Evolutionary conservation across 192 early-diverging fungal species (phyloP), one percentile per base, ranked within the genome.

Genomic region (Phlyctochytrium bullatum): DNA sequence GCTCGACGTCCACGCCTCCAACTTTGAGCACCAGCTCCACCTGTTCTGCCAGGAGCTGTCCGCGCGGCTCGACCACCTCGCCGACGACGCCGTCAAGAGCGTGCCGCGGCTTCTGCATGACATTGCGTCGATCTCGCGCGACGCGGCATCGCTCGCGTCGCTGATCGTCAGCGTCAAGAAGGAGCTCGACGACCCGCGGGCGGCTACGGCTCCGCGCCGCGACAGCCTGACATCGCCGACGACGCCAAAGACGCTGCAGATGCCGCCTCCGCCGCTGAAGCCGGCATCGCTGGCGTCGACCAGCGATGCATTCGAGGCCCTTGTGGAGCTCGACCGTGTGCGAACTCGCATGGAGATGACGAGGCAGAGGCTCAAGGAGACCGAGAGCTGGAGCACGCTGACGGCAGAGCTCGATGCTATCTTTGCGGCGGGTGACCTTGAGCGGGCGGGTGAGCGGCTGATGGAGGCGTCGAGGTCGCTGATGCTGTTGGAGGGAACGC

Each of bases 341-440:
- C 80, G 89, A 25, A 77, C 75, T 3, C 71, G 91, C 1, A 92
- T 92, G 91, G 83, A 87, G 59, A 66, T 69, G 2, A 86, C 88
- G 30, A 71, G 81, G 20, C 65, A 78, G n/a, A 61, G 84, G 1
- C 68, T 93, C 0, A 78, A 81, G 58, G 90, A 93, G 61, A 85
- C 90, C 0, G 90, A 93, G 56, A 91, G 88, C 72, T 93, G 92
- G 92, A 86, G 68, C 31, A 88, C 88, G 31, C 81, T 93, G 35
- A 80, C 87, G 28, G 65, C 78, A 0, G 90, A 93, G 65, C 86
- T 90, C 60, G 76, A 86, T 27, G 78, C 77, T 2, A 79, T 89
- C n/a, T 82, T 93, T 62, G 80, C 75, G 2, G 75, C 83, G 0
- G 68, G 77, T 1, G 90, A 92, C 66, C 88, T 78, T 73, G 75